Evolutionary conservation across 2,329 filamentous ascomycete species (phyloP).

Genomic region (Macrophomina phaseolina): DNA sequence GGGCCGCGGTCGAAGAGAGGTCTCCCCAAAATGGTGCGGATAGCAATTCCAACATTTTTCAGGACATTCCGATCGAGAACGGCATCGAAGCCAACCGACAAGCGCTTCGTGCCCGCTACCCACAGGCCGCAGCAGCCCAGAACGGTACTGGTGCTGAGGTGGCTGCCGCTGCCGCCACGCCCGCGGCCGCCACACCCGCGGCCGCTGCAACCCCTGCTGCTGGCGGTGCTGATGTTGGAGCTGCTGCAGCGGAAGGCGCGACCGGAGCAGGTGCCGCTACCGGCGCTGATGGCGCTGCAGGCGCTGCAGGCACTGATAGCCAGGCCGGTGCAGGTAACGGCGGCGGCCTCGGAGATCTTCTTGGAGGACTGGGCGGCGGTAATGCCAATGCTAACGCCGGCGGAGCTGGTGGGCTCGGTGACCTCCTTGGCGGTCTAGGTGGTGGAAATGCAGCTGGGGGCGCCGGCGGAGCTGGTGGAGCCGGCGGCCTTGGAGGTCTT

Average conservation of each 20-base stretch:
- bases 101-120: constrained; percentile 12
- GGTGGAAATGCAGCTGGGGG: not conserved
- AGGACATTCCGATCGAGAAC: constrained; percentile 7
- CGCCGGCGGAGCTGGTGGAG: not conserved
- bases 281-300: not conserved
- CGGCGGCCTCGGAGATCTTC: not conserved
- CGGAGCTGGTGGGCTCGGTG: not conserved
- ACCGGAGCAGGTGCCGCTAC: not conserved
- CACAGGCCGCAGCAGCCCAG: not conserved
- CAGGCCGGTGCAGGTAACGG: not conserved
- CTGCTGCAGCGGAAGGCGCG: not conserved
- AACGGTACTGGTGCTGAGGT: not conserved
- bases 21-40: not conserved
- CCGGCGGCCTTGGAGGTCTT: not conserved
- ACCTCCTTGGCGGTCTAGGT: not conserved
- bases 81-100: constrained; percentile 8
- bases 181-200: not conserved
- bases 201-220: not conserved
- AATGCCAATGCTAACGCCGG: not conserved
- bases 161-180: not conserved
- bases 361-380: not conserved
- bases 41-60: constrained; percentile 9
- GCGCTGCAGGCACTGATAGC: not conserved
- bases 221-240: not conserved
- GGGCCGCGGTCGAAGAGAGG: not conserved